phyloP scores from a whole-genome alignment of 2,329 filamentous ascomycete genomes.

The Arthrobotrys iridis region DNA sequence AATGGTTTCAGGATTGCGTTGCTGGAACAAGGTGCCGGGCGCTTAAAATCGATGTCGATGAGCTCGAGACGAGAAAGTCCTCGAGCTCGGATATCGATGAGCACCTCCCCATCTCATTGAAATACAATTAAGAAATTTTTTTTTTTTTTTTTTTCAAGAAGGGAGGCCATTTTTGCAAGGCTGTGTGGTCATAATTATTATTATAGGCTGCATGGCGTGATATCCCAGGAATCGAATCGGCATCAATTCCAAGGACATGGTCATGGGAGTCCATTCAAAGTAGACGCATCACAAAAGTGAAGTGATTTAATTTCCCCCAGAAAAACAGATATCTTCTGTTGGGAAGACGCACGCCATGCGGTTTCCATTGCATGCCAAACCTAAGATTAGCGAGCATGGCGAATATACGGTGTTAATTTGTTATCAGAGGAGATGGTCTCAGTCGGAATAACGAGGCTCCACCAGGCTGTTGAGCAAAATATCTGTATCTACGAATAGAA shows the following conservation, averaged over 20 bases:
- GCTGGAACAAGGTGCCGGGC: slow-evolving; percentile 42
- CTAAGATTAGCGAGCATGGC: slow-evolving; percentile 40
- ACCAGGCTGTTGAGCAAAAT: slow-evolving; percentile 23
- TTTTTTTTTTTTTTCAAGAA: background rate
- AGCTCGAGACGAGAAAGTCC: slow-evolving; percentile 13
- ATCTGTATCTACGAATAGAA: background rate
- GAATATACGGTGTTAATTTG: slow-evolving; percentile 4
- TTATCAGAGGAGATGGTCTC: slow-evolving; percentile 20
- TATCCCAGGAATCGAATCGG: slow-evolving; percentile 39
- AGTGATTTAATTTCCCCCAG: slow-evolving; percentile 39
- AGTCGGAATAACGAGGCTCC: slow-evolving; percentile 20
- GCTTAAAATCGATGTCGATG: slow-evolving; percentile 45
- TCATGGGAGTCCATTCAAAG: slow-evolving; percentile 28
- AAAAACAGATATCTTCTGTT: slow-evolving; percentile 11
- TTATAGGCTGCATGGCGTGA: slow-evolving; percentile 46
- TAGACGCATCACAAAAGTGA: slow-evolving; percentile 17
- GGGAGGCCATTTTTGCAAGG: background rate
- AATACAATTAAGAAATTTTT: background rate
- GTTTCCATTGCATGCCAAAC: slow-evolving; percentile 33
- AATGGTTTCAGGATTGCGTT: slow-evolving; percentile 51
- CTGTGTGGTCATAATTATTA: background rate
- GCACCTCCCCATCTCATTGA: slow-evolving; percentile 10
- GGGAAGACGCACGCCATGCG: slow-evolving; percentile 23
- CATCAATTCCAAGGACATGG: slow-evolving; percentile 47
- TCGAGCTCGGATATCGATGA: slow-evolving; percentile 38